phyloP scores from a whole-genome alignment of 257 asterid genomes.

The Solanum stenotomum region DNA sequence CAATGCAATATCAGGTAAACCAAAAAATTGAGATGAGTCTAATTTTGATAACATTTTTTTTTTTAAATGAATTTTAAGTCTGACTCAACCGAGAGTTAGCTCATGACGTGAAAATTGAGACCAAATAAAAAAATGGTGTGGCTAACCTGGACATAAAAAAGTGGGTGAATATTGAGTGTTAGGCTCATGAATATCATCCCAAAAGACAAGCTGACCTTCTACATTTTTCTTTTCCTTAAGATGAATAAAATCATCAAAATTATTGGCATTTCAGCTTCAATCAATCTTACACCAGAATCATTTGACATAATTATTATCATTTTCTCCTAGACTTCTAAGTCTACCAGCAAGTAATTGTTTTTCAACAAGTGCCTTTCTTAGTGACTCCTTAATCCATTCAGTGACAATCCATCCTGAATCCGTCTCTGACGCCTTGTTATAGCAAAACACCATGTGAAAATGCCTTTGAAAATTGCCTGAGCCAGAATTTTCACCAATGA shows the following conservation, averaged over 20 bases:
- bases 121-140: not conserved
- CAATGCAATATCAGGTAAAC: not conserved
- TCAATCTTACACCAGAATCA: slow-evolving; percentile 53
- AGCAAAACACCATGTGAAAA: slow-evolving; percentile 34
- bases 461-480: slow-evolving; percentile 19
- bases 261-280: slow-evolving; percentile 30
- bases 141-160: slow-evolving; percentile 62
- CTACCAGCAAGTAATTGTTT: slow-evolving; percentile 62
- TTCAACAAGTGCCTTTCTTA: slow-evolving; percentile 41
- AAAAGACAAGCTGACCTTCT: slow-evolving; percentile 42
- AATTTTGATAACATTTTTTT: too few species aligned
- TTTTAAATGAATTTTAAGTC: too few species aligned
- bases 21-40: too few species aligned
- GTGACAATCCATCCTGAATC: slow-evolving; percentile 48
- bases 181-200: slow-evolving; percentile 44
- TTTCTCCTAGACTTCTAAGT: slow-evolving; percentile 11
- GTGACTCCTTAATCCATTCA: slow-evolving; percentile 55
- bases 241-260: slow-evolving; percentile 32
- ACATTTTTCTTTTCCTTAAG: slow-evolving; percentile 17
- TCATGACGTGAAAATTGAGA: not conserved
- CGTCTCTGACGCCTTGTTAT: slow-evolving; percentile 16
- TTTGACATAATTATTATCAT: slow-evolving; percentile 8
- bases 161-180: slow-evolving; percentile 52
- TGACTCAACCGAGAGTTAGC: not conserved
- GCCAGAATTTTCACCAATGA: not conserved